phyloP scores from a whole-genome alignment of 768 basidiomycete species.

The Fibroporia radiculosa region DNA sequence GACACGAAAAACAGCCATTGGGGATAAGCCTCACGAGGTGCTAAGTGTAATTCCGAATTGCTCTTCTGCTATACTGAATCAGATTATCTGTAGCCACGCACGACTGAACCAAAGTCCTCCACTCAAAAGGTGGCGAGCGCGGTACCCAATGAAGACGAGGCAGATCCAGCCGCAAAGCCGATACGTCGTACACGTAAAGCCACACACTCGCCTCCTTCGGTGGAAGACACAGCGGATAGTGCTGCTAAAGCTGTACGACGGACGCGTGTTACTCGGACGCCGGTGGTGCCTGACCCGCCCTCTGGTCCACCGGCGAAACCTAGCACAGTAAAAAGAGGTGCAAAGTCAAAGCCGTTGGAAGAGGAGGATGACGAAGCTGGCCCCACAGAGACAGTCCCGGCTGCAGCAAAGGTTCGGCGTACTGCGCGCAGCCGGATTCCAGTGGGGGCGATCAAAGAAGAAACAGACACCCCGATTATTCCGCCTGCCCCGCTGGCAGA shows the following conservation, averaged over 20 bases:
- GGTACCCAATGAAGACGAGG: background rate
- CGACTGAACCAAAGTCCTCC: background rate
- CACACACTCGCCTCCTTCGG: background rate
- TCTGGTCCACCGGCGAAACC: slow-evolving; percentile 9
- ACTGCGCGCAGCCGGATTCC: slow-evolving; percentile 16
- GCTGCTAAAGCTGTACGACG: slow-evolving; percentile 15
- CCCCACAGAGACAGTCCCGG: slow-evolving; percentile 6
- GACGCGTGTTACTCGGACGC: slow-evolving; percentile 17
- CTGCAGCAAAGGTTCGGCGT: slow-evolving; percentile 14
- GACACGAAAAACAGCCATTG: background rate
- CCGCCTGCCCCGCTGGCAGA: slow-evolving; percentile 7
- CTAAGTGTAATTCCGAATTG: background rate
- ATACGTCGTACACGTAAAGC: slow-evolving; percentile 1
- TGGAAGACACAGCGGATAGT: background rate
- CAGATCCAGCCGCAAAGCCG: background rate
- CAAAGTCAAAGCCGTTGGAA: slow-evolving; percentile 5
- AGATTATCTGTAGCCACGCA: background rate
- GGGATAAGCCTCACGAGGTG: background rate
- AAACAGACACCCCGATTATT: slow-evolving; percentile 5
- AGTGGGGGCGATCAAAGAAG: slow-evolving; percentile 12
- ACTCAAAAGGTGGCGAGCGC: background rate
- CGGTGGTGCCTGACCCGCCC: slow-evolving; percentile 2
- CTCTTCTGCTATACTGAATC: background rate
- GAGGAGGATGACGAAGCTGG: slow-evolving; percentile 16
- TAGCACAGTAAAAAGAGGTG: background rate